Percentiles rank a stretch among this genome's conserved stretches.
Evolutionary conservation across 306 rosid species (phyloP).

Genomic region (Cicer arietinum): DNA sequence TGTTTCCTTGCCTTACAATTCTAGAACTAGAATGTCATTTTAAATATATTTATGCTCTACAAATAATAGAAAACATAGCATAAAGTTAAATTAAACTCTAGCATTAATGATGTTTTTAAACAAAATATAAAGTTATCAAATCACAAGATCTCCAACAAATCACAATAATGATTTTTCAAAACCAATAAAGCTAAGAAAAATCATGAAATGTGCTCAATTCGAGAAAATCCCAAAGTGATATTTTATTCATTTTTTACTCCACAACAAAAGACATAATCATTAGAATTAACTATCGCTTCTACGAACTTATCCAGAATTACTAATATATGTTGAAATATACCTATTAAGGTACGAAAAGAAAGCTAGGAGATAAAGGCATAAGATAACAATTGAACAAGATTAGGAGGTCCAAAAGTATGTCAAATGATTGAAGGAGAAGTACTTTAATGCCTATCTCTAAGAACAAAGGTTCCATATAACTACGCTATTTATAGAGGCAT

Average conservation of each 20-base stretch:
- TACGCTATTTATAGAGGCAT: neutral
- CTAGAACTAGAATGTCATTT: conserved; percentile 13
- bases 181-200: neutral
- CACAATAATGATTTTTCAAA: conserved; percentile 13
- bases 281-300: neutral
- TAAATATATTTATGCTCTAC: conserved; percentile 13
- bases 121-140: neutral
- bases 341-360: neutral
- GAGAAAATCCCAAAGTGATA: neutral
- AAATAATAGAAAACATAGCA: neutral
- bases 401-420: neutral
- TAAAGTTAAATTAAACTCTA: neutral
- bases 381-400: neutral
- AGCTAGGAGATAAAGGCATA: neutral
- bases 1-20: conserved; percentile 17
- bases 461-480: neutral
- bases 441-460: neutral
- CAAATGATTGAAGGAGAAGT: neutral
- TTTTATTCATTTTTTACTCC: neutral
- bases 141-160: conserved; percentile 13
- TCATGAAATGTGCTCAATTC: neutral
- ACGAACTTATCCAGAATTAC: neutral
- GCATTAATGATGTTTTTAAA: neutral
- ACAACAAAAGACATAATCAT: neutral
- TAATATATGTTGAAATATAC: conserved; percentile 2